Percentiles rank a stretch among this genome's conserved stretches.
phyloP scores from a whole-genome alignment of 805 yeast genomes.

The Zygosaccharomyces kombuchaensis region DNA sequence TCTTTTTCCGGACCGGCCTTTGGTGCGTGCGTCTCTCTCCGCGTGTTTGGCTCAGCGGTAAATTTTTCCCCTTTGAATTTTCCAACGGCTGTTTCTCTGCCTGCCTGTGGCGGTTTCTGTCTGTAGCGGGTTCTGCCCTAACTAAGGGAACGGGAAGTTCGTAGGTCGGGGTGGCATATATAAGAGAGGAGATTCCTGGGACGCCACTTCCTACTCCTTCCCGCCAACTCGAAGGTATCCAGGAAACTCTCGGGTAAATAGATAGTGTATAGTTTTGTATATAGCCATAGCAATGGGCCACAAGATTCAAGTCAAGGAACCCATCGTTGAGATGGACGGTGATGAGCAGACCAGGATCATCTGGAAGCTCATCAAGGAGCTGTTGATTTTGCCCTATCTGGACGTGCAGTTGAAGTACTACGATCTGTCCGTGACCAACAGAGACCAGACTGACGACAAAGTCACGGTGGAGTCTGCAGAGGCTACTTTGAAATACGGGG shows the following conservation, averaged over 20 bases:
- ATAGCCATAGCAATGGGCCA: slow-evolving; percentile 7
- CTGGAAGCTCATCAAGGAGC: slow-evolving; percentile 86
- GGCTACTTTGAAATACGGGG: slow-evolving; percentile 84
- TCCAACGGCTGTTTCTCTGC: background rate
- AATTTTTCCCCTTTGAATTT: background rate
- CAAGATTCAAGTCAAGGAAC: slow-evolving; percentile 77
- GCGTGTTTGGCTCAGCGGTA: background rate
- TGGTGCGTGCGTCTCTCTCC: background rate
- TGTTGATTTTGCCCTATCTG: slow-evolving; percentile 78
- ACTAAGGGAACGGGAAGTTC: background rate
- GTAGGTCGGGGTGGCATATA: background rate
- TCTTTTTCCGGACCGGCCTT: background rate
- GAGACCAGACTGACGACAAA: slow-evolving; percentile 84
- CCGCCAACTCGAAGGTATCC: background rate
- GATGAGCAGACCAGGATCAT: slow-evolving; percentile 97
- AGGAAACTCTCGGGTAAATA: background rate
- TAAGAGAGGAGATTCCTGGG: background rate
- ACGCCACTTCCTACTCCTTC: background rate
- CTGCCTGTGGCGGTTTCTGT: background rate
- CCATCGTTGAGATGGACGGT: slow-evolving; percentile 96
- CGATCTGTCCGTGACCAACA: slow-evolving; percentile 80
- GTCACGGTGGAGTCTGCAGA: slow-evolving; percentile 87
- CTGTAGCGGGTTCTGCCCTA: background rate
- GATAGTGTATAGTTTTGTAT: background rate
- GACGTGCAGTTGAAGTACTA: slow-evolving; percentile 87